Base-by-base conservation (phyloP, 208 protist species). In the Spongospora subterranea region DNA sequence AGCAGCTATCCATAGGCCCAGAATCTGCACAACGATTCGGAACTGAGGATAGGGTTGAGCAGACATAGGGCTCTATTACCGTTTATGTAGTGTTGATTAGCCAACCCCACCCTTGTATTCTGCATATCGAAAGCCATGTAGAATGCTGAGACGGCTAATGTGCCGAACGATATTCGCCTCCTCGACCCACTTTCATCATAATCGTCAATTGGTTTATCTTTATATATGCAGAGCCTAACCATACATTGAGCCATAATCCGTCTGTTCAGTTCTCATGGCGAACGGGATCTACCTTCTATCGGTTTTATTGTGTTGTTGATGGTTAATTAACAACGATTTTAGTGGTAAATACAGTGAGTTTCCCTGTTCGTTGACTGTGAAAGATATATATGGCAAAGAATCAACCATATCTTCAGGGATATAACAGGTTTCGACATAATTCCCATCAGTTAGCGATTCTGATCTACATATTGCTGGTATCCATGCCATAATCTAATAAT, bases 161-260 rank as follows among this genome's bases (percentile, higher is more conserved):
- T n/a, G 17, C 71, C 71, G 71, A 82, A 82, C 71, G 71, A 39
- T 35, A 82, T 82, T n/a, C 17, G n/a, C 13, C 17, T 6, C n/a
- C 11, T 6, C 13, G 71, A 82, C 54, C 54, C 20, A 17, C 54
- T 17, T 82, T 43, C 35, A 6, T 20, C 13, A 6, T 6, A 82
- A 39, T 43, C 17, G 17, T 6, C 40, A 13, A 82, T 60, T 24
- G 50, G 50, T 60, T 40, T 82, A 43, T 82, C 71, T 6, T n/a
- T 6, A 82, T 6, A 82, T 6, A 82, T 82, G 71, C 71, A 82
- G 71, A 82, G n/a, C 71, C 71, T 82, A 60, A 60, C 50, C 50
- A 24, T 6, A 60, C 24, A 60, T 60, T 24, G 24, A 24, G 50
- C 6, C 50, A 60, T 29, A 29, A 29, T 6, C 24, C 50, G 6